Conservation (phyloP, 257 asterid genomes). For the Lavandula angustifolia region DNA sequence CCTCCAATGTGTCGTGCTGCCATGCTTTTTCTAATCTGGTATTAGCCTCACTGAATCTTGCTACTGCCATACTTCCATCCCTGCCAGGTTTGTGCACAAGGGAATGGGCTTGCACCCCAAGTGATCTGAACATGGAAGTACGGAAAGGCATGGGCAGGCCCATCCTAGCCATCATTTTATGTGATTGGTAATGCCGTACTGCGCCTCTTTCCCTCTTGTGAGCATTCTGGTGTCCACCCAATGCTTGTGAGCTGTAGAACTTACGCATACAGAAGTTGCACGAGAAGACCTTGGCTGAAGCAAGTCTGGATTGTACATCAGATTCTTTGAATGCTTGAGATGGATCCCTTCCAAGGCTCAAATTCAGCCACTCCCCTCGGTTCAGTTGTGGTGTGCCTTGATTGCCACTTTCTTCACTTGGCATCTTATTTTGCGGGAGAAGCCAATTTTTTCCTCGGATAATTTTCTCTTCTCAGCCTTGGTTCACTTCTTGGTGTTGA, state of each 20-base stretch:
- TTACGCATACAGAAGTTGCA: constrained; percentile 95
- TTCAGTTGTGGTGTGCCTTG: constrained; percentile 34
- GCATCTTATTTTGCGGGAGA: constrained; percentile 40
- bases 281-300: constrained; percentile 65
- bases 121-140: constrained; percentile 65
- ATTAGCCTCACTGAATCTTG: constrained; percentile 46
- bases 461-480: constrained; percentile 18
- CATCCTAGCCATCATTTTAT: constrained; percentile 59
- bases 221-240: constrained; percentile 98
- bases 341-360: constrained; percentile 60
- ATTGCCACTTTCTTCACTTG: constrained; percentile 37
- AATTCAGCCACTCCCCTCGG: constrained; percentile 63
- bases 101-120: constrained; percentile 81
- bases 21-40: constrained; percentile 44
- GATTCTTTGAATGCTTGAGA: constrained; percentile 40
- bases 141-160: constrained; percentile 54
- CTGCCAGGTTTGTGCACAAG: constrained; percentile 59
- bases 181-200: constrained; percentile 59
- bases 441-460: constrained; percentile 20
- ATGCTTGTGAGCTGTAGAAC: constrained; percentile 90
- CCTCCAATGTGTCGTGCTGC: constrained; percentile 39
- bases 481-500: constrained; percentile 24
- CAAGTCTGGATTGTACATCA: constrained; percentile 47
- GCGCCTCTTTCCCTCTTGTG: constrained; percentile 96
- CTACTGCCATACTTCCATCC: constrained; percentile 40